Conservation (phyloP, 169 alveolate species). For the Besnoitia besnoiti region DNA sequence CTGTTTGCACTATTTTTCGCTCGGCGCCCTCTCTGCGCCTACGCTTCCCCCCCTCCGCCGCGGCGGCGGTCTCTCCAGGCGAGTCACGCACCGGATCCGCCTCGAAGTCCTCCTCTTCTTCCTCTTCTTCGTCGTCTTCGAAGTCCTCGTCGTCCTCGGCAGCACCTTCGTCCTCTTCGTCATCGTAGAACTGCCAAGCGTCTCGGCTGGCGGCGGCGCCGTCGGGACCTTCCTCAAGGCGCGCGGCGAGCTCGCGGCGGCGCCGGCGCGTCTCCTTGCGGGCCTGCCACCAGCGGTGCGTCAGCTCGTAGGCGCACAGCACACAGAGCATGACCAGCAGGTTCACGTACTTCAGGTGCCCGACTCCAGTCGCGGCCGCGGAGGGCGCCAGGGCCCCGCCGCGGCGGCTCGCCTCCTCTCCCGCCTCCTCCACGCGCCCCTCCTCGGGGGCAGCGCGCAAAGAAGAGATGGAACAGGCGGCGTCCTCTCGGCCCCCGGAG, state of each 20-base stretch:
- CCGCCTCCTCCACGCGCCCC: not conserved
- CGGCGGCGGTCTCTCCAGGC: too few species aligned
- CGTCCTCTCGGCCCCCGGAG: too few species aligned
- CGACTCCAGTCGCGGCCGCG: not conserved
- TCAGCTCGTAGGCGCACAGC: slow-evolving; percentile 49
- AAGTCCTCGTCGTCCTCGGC: not conserved
- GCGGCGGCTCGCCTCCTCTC: not conserved
- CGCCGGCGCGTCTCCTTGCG: slow-evolving; percentile 32
- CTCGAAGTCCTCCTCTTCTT: not conserved
- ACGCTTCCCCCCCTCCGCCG: not conserved
- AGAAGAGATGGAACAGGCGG: not conserved
- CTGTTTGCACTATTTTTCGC: not conserved
- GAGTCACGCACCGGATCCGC: too few species aligned
- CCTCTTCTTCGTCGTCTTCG: not conserved
- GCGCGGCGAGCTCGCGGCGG: not conserved
- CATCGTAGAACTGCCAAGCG: slow-evolving; percentile 46
- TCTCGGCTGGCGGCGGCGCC: not conserved
- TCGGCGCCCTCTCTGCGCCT: not conserved
- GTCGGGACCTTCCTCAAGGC: not conserved
- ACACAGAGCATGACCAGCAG: slow-evolving; percentile 58
- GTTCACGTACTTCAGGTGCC: slow-evolving; percentile 43
- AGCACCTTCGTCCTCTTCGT: slow-evolving; percentile 35
- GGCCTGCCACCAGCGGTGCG: slow-evolving; percentile 49
- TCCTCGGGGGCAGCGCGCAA: not conserved
- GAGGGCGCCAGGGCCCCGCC: not conserved